Evolutionary conservation across 2,329 filamentous ascomycete genomes (phyloP).

Genomic region (Aspergillus japonicus): DNA sequence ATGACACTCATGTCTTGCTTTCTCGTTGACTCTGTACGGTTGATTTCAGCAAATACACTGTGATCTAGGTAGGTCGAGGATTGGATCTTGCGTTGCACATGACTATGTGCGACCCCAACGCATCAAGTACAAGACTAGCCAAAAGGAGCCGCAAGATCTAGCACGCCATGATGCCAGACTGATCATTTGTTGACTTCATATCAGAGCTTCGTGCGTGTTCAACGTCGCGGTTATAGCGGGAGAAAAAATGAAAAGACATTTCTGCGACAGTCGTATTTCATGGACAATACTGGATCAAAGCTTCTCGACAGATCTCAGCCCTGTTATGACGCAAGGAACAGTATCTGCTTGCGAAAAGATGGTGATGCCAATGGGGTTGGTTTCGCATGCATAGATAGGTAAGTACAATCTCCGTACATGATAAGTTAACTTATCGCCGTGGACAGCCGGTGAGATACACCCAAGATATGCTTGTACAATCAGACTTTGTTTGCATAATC

Average conservation of each 20-base stretch:
- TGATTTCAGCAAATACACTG: background rate
- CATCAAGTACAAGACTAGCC: background rate
- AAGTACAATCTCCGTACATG: background rate
- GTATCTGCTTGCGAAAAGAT: background rate
- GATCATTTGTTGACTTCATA: background rate
- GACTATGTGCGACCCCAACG: background rate
- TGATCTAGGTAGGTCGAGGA: too few species aligned
- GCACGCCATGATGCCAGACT: background rate
- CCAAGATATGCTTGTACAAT: background rate
- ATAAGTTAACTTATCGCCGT: background rate
- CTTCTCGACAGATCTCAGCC: background rate
- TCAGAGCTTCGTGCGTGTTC: background rate
- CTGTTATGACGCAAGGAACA: background rate
- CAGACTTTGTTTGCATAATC: background rate
- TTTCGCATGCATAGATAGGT: background rate
- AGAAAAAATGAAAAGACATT: background rate
- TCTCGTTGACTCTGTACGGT: background rate
- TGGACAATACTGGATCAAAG: background rate
- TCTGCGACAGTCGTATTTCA: background rate
- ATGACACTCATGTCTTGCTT: background rate
- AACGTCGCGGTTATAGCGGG: background rate
- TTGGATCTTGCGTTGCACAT: too few species aligned
- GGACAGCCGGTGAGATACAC: too few species aligned
- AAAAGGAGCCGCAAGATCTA: background rate
- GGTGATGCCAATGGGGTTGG: background rate